Evolutionary conservation across 768 basidiomycete species (phyloP).

Genomic region (Porpolomopsis calyptriformis): DNA sequence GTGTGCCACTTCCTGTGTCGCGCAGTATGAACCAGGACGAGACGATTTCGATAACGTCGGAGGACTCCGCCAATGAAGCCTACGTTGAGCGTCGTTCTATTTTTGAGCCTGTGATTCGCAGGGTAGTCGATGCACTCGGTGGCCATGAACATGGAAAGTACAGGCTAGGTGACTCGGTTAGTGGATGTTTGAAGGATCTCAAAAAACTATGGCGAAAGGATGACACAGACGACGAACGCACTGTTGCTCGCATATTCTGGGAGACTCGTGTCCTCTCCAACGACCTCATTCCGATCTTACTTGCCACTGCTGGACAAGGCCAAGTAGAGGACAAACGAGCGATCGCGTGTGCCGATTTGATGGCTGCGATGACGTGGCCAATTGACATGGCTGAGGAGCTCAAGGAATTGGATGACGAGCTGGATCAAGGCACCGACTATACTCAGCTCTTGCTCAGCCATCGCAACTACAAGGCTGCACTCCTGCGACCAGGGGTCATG

Average conservation of each 20-base stretch:
- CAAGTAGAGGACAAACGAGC: conserved; percentile 74
- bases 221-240: conserved; percentile 93
- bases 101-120: conserved; percentile 56
- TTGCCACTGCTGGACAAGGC: conserved; percentile 70
- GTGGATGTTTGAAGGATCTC: conserved; percentile 82
- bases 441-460: conserved; percentile 75
- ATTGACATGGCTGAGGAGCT: conserved; percentile 93
- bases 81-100: conserved; percentile 38
- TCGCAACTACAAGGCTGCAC: conserved; percentile 76
- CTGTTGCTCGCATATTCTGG: conserved; percentile 88
- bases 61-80: conserved; percentile 2
- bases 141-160: conserved; percentile 60
- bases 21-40: conserved; percentile 2
- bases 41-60: conserved; percentile 1
- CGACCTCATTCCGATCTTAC: conserved; percentile 79
- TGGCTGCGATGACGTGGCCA: conserved; percentile 98
- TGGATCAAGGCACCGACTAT: conserved; percentile 79
- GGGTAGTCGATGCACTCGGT: conserved; percentile 73
- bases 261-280: conserved; percentile 77
- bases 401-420: conserved; percentile 79
- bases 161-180: conserved; percentile 71
- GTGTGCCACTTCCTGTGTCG: neutral
- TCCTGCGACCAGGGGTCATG: conserved; percentile 60
- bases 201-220: conserved; percentile 96
- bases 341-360: conserved; percentile 74